Conservation (phyloP, 1,284 basidiomycete genomes). For the Entoloma clypeatum region DNA sequence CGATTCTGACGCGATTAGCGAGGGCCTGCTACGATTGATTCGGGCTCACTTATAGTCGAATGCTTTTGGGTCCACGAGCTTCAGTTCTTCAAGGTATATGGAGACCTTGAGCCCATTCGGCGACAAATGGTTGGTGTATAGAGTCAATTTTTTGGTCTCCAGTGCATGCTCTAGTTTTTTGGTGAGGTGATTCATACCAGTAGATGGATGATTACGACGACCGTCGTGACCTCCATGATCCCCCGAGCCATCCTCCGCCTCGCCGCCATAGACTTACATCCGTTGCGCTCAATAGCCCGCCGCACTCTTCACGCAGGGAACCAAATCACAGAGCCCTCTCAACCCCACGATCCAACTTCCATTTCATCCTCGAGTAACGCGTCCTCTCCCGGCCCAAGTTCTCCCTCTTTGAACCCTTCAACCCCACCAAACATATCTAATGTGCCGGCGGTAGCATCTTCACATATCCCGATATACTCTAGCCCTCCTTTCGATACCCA, state of each 20-base stretch:
- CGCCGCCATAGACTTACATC: background rate
- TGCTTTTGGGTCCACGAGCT: conserved; percentile 48
- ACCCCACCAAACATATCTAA: conserved; percentile 13
- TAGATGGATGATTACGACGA: too few relatives aligned
- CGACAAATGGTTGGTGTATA: conserved; percentile 19
- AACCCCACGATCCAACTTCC: background rate
- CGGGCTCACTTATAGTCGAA: conserved; percentile 57
- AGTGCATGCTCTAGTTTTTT: too few relatives aligned
- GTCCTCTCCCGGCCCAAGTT: conserved; percentile 9
- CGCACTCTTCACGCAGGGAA: conserved; percentile 12
- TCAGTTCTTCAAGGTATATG: conserved; percentile 37
- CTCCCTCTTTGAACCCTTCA: conserved; percentile 9
- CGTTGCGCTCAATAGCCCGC: background rate
- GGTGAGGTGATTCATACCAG: too few relatives aligned
- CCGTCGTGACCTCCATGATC: too few relatives aligned
- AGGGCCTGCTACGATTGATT: background rate
- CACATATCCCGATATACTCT: conserved; percentile 34
- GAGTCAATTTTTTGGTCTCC: conserved; percentile 12
- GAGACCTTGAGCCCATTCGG: conserved; percentile 23
- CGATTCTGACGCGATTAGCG: conserved; percentile 6
- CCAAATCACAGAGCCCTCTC: conserved; percentile 14
- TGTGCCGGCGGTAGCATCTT: conserved; percentile 17
- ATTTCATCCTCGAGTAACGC: conserved; percentile 4
- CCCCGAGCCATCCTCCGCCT: conserved; percentile 7
- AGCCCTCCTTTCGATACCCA: conserved; percentile 60